Base-by-base conservation (phyloP, 2,329 filamentous ascomycete species). In the Talaromyces rugulosus region DNA sequence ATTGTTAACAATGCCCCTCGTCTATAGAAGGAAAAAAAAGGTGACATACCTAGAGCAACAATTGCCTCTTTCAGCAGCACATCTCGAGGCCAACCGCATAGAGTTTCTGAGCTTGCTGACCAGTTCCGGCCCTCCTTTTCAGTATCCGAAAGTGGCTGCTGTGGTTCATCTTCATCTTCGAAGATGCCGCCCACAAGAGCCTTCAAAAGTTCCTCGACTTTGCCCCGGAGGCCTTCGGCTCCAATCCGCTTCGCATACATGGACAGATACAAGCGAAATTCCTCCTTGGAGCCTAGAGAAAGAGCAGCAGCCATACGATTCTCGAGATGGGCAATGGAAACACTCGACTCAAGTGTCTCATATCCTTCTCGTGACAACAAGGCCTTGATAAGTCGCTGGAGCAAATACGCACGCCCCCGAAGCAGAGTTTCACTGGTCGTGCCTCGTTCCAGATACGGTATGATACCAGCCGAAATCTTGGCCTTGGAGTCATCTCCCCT, bases 181-280 rank as follows among this genome's bases (percentile, higher is more conserved):
- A 83, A 84, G 7, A 88, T 73, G 5, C 90, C 89, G 7, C 93
- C 92, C 56, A 96, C 81, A 50, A 99, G 80, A 53, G 87, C 89
- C 67, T 91, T 89, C 31, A 98, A 80, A 9, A 99, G 81, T 78
- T 99, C 96, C 73, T 98, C 94, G 2, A 97, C 92, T 78, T 99
- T 99, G 61, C 86, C 83, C 67, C 89, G 87, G 58, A 94, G 80
- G 0, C 92, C 92, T 75, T 99, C 96, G 0, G 92, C 92, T 1
- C 95, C 95, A 5, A 99, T 85, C 0, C 95, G 88, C 79, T 97
- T 98, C 3, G 93, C 94, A 71, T 99, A 99, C 92, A 98, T 98
- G 71, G 92, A 89, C n/a, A 99, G 80, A 71, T 98, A 98, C 1
- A 96, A 82, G 62, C 92, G 87, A 78, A 98, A 99, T 74, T 99